Base-by-base conservation (phyloP, 2,329 filamentous ascomycete species). In the Diplocarpon rosae region DNA sequence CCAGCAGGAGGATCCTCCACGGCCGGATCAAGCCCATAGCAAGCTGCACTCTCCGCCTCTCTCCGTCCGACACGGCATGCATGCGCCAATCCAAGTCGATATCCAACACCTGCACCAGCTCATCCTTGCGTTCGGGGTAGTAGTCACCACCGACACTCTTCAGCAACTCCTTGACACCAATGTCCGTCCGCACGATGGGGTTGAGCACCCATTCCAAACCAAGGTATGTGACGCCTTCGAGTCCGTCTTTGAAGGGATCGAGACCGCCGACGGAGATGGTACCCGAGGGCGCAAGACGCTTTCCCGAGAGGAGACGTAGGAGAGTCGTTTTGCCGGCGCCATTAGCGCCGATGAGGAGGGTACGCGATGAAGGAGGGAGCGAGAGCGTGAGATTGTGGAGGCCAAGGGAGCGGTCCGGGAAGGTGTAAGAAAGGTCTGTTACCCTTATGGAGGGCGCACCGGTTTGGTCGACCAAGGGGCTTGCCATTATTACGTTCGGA, bases 131-230 rank as follows among this genome's bases (percentile, higher is more conserved):
- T 14, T 75, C 80, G 0, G 84, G 76, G 65, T 85, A 98, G 55
- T 78, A 76, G 63, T 94, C 77, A 11, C 92, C 92, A 49, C 92
- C 92, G 0, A 98, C 85, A 2, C 80, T 87, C 39, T 78, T 69
- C 20, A 98, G 78, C 5, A 98, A 77, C 53, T 93, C 89, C 3
- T 75, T 76, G 3, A 98, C 90, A 47, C 86, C 87, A 55, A 98
- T 95, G 65, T 98, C 92, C 27, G 83, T 93, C 41, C 90, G 84
- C 38, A 96, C 92, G 58, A 96, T 94, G 39, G 85, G 86, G 69
- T 96, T 96, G 9, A 98, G 76, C 2, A 96, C 92, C 92, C 92
- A 98, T 71, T 98, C 92, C 0, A 95, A 78, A 1, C 92, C 92
- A 7, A 98, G 83, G 65, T 98, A 98, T 16, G 90, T 96, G 28